Conservation (phyloP, 768 basidiomycete species). For the Agaricus subrufescens region DNA sequence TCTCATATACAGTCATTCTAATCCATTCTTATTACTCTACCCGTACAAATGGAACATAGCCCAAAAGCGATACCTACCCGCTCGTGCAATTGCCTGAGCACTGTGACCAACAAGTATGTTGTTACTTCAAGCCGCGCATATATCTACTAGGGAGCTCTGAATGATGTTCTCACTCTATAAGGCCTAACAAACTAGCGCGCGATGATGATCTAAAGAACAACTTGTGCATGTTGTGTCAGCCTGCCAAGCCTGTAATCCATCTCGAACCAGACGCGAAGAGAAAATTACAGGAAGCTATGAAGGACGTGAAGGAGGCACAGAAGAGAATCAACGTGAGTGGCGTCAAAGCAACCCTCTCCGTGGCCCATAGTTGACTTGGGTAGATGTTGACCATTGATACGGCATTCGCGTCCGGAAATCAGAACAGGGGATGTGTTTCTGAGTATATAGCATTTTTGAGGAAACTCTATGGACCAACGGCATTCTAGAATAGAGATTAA, state of each 20-base stretch:
- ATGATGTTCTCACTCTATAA: not conserved
- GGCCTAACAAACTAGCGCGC: not conserved
- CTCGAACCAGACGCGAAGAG: not conserved
- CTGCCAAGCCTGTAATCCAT: not conserved
- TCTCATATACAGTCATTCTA: too few species aligned
- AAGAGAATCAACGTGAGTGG: slow-evolving; percentile 1
- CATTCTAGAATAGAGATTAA: not conserved
- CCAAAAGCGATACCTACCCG: too few species aligned
- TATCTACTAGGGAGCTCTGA: not conserved
- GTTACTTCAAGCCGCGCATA: not conserved
- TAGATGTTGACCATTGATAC: not conserved
- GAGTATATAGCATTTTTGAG: slow-evolving; percentile 5
- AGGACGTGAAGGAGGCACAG: slow-evolving; percentile 2
- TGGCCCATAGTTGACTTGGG: not conserved
- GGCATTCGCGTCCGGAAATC: not conserved
- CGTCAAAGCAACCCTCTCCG: not conserved
- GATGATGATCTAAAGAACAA: not conserved
- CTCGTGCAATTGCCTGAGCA: too few species aligned
- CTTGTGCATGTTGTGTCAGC: not conserved
- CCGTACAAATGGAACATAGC: too few species aligned
- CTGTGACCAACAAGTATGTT: not conserved
- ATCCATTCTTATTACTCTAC: too few species aligned
- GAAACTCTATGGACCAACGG: not conserved
- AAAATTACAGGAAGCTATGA: not conserved
- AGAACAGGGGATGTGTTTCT: not conserved